Percentiles rank a stretch among this genome's conserved stretches.
Evolutionary conservation across 306 rosid genomes (phyloP).

Genomic region (Prinsepia uniflora): DNA sequence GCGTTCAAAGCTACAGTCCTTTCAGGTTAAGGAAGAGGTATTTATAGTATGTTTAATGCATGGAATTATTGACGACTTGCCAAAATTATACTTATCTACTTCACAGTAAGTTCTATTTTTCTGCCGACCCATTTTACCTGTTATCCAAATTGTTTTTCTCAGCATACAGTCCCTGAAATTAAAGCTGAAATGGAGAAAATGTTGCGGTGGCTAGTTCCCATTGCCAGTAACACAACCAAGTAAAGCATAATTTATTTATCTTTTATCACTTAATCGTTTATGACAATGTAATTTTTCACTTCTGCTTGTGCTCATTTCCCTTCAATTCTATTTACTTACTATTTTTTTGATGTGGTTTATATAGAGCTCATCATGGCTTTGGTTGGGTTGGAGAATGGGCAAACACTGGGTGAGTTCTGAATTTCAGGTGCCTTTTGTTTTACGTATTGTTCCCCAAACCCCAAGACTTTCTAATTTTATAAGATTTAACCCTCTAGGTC

Average conservation of each 20-base stretch:
- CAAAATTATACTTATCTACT: background rate
- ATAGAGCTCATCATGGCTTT: conserved; percentile 94
- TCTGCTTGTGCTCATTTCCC: background rate
- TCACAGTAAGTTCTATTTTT: background rate
- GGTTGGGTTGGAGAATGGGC: conserved; percentile 99
- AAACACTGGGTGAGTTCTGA: conserved; percentile 76
- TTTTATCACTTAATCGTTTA: background rate
- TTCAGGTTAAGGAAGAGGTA: conserved; percentile 96
- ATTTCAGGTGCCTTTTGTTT: conserved; percentile 5
- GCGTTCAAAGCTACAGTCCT: conserved; percentile 68
- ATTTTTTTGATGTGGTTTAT: background rate
- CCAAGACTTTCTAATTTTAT: conserved; percentile 11
- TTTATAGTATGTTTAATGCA: conserved; percentile 4
- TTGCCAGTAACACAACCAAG: conserved; percentile 90
- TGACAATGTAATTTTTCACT: background rate
- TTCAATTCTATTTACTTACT: background rate
- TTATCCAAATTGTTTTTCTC: conserved; percentile 27
- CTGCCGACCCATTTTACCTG: background rate
- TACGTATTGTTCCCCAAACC: background rate
- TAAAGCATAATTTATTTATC: conserved; percentile 28
- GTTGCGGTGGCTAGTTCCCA: conserved; percentile 91
- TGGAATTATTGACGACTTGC: background rate
- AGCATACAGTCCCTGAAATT: conserved; percentile 85
- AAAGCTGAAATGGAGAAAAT: conserved; percentile 97
- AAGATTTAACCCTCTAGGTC: conserved; percentile 48